These are phyloP conservation scores for Syncephalastrum racemosum DNA, from an alignment of 371 early-diverging fungal genomes.

Conservation along the genomic window DNA sequence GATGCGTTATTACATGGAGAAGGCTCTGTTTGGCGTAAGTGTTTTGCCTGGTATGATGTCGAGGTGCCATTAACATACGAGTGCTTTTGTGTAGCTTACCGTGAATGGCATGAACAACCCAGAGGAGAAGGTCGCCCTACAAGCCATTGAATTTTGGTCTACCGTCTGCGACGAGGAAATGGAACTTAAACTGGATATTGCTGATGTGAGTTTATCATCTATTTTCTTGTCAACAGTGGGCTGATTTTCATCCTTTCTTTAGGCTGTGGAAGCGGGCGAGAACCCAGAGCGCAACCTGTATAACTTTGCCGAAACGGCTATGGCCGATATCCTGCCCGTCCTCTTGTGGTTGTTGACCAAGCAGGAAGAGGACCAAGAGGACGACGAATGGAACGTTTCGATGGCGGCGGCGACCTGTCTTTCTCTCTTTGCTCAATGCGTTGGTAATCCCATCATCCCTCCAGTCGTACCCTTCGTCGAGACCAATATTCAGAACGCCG, in stretches of 20 bases:
- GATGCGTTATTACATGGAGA: constrained; percentile 94
- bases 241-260: constrained; percentile 3
- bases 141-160: constrained; percentile 99
- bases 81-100: constrained; percentile 62
- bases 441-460: constrained; percentile 73
- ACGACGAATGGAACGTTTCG: constrained; percentile 95
- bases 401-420: constrained; percentile 98
- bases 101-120: constrained; percentile 83
- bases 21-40: constrained; percentile 87
- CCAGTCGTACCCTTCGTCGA: constrained; percentile 91
- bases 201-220: constrained; percentile 26
- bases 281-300: constrained; percentile 56
- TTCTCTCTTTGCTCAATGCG: constrained; percentile 80
- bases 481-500: constrained; percentile 71
- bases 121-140: constrained; percentile 85
- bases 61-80: not conserved
- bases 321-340: constrained; percentile 83
- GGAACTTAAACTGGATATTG: constrained; percentile 57
- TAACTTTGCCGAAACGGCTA: constrained; percentile 77
- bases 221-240: not conserved
- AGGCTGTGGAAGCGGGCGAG: constrained; percentile 60
- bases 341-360: constrained; percentile 87
- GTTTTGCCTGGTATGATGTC: not conserved
- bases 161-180: constrained; percentile 96
- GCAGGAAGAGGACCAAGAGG: constrained; percentile 95